Evolutionary conservation across 148 eudicot genomes (phyloP), one percentile per base, ranked within the genome.

Genomic region (Vaccinium myrtillus): DNA sequence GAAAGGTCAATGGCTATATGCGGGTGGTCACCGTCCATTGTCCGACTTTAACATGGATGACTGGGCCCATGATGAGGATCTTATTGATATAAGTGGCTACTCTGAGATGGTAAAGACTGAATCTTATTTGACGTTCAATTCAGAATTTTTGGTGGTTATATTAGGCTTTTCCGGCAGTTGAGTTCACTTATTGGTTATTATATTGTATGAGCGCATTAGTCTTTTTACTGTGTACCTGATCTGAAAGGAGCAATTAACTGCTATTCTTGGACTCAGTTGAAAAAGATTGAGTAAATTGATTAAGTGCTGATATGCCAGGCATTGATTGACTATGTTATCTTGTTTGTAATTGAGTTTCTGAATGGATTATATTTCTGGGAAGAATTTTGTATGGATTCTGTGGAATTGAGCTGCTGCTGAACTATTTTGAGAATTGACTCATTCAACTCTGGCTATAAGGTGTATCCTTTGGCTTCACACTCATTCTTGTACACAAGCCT

Each of bases 1-100:
- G 91, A 97, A 97, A 87, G 99, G 99, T 65, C 99, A 93, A 83
- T 97, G 99, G 99, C 95, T 94, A 49, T 97, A 85, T 91, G 96
- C 93, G 58, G 88, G 88, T 85, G 94, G 93, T 86, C 86, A 90
- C 84, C 98, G 98, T 78, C 89, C 95, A 10, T 86, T 91, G 85
- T 84, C 92, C 1, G 98, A 95, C 76, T 80, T 92, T 65, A 93
- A 84, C 86, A 87, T 92, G 86, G 98, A 95, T 78, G 98, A 97
- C 70, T 94, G 92, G 95, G 85, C 90, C 74, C 98, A 91, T 83
- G 99, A 97, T 85, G 99, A 97, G 88, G 99, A 97, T 87, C 89
- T 91, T 27, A 94, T 92, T 92, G 98, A 97, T 84, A 77, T 95
- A 50, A 90, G 90, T 89, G 90, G 90, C 90, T 95, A 93, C 91